Evolutionary conservation across 192 early-diverging fungal species (phyloP).

Genomic region (Coemansia sp.): DNA sequence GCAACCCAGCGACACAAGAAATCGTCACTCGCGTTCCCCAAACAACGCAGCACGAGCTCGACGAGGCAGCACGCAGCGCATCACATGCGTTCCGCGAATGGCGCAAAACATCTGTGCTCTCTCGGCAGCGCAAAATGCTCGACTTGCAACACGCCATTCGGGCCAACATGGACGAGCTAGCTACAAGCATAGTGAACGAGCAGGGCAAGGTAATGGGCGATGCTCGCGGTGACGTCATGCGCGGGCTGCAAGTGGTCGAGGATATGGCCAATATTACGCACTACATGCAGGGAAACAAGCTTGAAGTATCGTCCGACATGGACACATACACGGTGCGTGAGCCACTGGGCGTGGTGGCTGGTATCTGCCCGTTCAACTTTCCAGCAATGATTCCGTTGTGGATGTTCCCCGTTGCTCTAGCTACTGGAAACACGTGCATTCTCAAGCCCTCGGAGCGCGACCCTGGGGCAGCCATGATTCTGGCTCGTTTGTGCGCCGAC

Average conservation of each 20-base stretch:
- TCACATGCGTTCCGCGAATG: slow-evolving; percentile 81
- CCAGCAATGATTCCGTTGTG: slow-evolving; percentile 94
- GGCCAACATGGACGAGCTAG: slow-evolving; percentile 75
- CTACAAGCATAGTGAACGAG: slow-evolving; percentile 78
- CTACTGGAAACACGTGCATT: slow-evolving; percentile 85
- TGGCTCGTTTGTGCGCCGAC: slow-evolving; percentile 83
- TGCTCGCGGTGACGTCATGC: slow-evolving; percentile 88
- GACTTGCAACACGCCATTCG: slow-evolving; percentile 86
- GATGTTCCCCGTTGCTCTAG: slow-evolving; percentile 96
- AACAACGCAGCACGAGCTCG: slow-evolving; percentile 80
- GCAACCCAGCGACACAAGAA: slow-evolving; percentile 93
- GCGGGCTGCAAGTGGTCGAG: slow-evolving; percentile 91
- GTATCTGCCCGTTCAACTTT: slow-evolving; percentile 97
- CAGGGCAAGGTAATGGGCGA: slow-evolving; percentile 94
- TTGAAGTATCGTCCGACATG: slow-evolving; percentile 89
- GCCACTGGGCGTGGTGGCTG: slow-evolving; percentile 89
- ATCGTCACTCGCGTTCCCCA: slow-evolving; percentile 85
- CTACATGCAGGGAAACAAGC: slow-evolving; percentile 75
- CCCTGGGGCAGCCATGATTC: slow-evolving; percentile 87
- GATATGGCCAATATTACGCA: slow-evolving; percentile 76
- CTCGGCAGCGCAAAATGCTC: slow-evolving; percentile 89
- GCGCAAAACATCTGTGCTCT: slow-evolving; percentile 77
- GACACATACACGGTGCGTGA: slow-evolving; percentile 93
- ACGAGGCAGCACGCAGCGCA: slow-evolving; percentile 70
- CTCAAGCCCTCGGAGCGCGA: slow-evolving; percentile 95